Conservation (phyloP, 2,329 filamentous ascomycete genomes). For the Pyrenochaeta sp. region DNA sequence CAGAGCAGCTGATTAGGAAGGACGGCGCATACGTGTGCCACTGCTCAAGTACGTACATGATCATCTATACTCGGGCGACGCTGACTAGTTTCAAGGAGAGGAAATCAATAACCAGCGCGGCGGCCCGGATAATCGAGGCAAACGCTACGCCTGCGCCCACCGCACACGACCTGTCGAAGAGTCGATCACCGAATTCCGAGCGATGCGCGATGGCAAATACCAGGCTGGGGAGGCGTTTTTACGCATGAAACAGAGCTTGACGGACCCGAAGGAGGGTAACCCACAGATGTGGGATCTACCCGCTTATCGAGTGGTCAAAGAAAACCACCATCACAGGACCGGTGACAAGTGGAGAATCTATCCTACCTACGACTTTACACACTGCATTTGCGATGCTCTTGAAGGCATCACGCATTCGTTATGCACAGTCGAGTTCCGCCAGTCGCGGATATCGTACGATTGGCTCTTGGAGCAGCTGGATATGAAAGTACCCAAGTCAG, state of each 20-base stretch:
- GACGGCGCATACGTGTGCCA: conserved; percentile 84
- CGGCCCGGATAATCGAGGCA: conserved; percentile 72
- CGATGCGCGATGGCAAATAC: conserved; percentile 92
- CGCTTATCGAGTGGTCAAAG: conserved; percentile 84
- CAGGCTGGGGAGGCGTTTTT: conserved; percentile 83
- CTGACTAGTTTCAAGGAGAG: conserved; percentile 61
- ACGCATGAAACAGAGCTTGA: conserved; percentile 88
- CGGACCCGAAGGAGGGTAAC: conserved; percentile 72
- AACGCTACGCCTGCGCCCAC: conserved; percentile 82
- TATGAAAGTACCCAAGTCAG: conserved; percentile 73
- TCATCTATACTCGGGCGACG: no score
- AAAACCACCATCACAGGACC: conserved; percentile 78
- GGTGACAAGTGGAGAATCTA: conserved; percentile 90
- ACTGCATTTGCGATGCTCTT: conserved; percentile 91
- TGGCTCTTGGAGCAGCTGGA: conserved; percentile 84
- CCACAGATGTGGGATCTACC: conserved; percentile 97
- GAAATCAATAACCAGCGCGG: conserved; percentile 90
- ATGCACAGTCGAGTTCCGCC: conserved; percentile 92
- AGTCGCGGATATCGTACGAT: conserved; percentile 86
- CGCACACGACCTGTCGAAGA: conserved; percentile 77
- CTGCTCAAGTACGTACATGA: conserved; percentile 65
- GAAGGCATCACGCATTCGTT: conserved; percentile 91
- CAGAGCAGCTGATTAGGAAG: conserved; percentile 80
- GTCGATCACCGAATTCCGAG: conserved; percentile 83
- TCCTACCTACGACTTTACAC: conserved; percentile 92